Evolutionary conservation across 345 rosid species (phyloP).

Genomic region (Punica granatum): DNA sequence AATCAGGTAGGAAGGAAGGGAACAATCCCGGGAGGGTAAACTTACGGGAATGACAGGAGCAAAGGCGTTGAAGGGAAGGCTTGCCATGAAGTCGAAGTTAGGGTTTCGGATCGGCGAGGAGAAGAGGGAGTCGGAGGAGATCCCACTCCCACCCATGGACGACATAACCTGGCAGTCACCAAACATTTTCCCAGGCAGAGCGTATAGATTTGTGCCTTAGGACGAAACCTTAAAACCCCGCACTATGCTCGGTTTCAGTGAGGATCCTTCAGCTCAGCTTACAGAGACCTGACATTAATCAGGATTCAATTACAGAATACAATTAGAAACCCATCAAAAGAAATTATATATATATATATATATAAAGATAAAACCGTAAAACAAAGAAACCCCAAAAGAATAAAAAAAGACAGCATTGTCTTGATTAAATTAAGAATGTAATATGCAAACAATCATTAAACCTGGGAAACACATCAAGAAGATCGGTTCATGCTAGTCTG

Average conservation of each 20-base stretch:
- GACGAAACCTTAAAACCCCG: not conserved
- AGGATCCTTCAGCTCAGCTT: not conserved
- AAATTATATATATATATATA: not conserved
- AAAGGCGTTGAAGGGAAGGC: slow-evolving; percentile 53
- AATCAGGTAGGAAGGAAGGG: too few relatives aligned
- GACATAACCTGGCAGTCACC: slow-evolving; percentile 70
- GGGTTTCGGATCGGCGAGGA: slow-evolving; percentile 67
- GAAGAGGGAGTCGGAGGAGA: slow-evolving; percentile 48
- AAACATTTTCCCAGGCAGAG: slow-evolving; percentile 30
- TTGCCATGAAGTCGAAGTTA: slow-evolving; percentile 54
- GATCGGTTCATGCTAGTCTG: not conserved
- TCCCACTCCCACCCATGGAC: slow-evolving; percentile 49
- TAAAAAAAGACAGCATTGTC: not conserved
- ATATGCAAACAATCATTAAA: not conserved
- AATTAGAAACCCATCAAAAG: not conserved
- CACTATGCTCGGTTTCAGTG: not conserved
- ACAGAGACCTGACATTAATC: not conserved
- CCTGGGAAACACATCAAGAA: not conserved
- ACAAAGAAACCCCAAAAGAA: not conserved
- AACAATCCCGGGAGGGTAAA: too few relatives aligned
- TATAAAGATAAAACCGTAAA: too few relatives aligned
- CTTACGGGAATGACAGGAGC: slow-evolving; percentile 58
- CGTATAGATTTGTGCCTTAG: not conserved
- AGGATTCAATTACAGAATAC: not conserved
- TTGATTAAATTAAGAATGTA: too few relatives aligned